These are phyloP conservation scores for Clarireedia hainanense DNA, from an alignment of 2,329 filamentous ascomycete genomes.

Conservation along the genomic window DNA sequence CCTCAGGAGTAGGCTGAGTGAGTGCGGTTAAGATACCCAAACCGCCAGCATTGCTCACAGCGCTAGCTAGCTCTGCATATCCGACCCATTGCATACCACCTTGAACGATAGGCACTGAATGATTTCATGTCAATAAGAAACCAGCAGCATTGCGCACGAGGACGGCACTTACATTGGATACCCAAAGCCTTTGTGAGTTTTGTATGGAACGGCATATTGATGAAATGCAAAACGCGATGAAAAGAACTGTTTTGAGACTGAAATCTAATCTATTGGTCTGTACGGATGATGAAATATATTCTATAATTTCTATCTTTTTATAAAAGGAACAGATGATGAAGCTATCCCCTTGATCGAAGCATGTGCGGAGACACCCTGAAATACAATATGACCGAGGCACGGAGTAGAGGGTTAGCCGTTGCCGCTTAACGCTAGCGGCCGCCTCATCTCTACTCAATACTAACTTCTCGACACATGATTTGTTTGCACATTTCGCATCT, in stretches of 20 bases:
- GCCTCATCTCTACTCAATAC: too few species aligned
- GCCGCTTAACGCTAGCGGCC: too few species aligned
- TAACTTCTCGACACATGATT: too few species aligned
- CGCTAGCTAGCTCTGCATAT: constrained; percentile 69
- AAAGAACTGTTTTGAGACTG: too few species aligned
- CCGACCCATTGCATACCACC: constrained; percentile 85
- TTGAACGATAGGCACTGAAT: constrained; percentile 68
- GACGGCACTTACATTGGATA: constrained; percentile 32
- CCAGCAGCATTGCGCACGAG: not conserved
- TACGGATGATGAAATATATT: too few species aligned
- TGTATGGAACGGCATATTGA: constrained; percentile 33
- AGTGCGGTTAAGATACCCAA: constrained; percentile 79
- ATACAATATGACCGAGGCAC: too few species aligned
- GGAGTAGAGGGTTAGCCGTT: too few species aligned
- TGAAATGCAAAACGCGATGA: not conserved
- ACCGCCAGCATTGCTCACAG: constrained; percentile 74
- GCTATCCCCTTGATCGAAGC: too few species aligned
- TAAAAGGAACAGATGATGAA: too few species aligned
- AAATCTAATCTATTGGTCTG: too few species aligned
- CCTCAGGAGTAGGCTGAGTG: constrained; percentile 87
- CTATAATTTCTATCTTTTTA: not conserved
- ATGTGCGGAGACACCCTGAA: too few species aligned
- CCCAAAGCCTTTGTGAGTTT: constrained; percentile 32
- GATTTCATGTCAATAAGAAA: not conserved
- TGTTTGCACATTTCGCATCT: too few species aligned